phyloP scores from a whole-genome alignment of 2,329 filamentous ascomycete species.

The Didymella pinodella region DNA sequence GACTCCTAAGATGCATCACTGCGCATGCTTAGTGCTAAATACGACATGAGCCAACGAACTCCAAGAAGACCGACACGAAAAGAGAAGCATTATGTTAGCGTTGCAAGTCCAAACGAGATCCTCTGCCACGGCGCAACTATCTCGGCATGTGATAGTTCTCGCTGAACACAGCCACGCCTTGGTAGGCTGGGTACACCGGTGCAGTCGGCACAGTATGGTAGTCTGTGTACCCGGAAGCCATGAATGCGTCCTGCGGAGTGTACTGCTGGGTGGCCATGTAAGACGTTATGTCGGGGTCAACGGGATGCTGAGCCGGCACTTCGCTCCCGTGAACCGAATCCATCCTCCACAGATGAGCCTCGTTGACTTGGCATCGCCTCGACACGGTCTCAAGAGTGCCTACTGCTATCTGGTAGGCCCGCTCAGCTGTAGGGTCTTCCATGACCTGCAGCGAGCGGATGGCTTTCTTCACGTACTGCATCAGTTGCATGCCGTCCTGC shows the following conservation, averaged over 20 bases:
- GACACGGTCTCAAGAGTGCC: conserved; percentile 28
- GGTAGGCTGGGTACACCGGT: conserved; percentile 4
- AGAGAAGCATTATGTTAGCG: background rate
- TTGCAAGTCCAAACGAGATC: background rate
- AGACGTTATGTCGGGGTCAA: conserved; percentile 1
- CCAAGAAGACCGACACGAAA: background rate
- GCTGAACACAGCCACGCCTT: conserved; percentile 6
- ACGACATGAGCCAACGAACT: background rate
- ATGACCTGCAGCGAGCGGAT: conserved; percentile 48
- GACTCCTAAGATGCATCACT: conserved; percentile 1
- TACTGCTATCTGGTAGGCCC: conserved; percentile 34
- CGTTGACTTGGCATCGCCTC: conserved; percentile 26
- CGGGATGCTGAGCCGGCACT: background rate
- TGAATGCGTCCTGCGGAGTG: background rate
- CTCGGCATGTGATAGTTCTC: conserved; percentile 12
- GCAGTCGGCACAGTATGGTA: conserved; percentile 10
- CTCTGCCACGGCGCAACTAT: background rate
- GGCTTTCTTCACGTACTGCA: conserved; percentile 40
- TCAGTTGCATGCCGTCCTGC: conserved; percentile 30
- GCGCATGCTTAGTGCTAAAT: background rate
- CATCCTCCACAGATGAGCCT: conserved; percentile 23
- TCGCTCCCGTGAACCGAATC: background rate
- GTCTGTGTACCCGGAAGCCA: conserved; percentile 4
- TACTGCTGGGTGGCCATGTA: conserved; percentile 11
- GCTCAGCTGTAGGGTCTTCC: conserved; percentile 39